Percentiles rank a stretch among this genome's conserved stretches.
Evolutionary conservation across 768 basidiomycete species (phyloP).

Genomic region (Podaxis sp.): DNA sequence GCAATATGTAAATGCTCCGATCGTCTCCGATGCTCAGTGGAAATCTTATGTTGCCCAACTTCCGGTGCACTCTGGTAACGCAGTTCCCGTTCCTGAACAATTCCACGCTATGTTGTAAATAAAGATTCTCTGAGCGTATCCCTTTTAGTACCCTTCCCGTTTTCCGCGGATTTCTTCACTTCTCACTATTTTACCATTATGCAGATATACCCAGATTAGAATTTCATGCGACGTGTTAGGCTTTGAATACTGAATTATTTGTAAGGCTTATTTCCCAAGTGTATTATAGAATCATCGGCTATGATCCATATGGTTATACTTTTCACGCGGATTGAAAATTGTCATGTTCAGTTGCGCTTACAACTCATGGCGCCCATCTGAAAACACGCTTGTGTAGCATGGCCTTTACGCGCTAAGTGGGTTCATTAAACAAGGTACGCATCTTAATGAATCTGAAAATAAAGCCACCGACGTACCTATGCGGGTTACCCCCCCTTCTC

Average conservation of each 20-base stretch:
- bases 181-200: neutral
- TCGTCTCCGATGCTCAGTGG: slow-evolving; percentile 51
- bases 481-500: neutral
- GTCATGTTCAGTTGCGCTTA: neutral
- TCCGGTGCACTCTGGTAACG: slow-evolving; percentile 43
- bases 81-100: slow-evolving; percentile 34
- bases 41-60: slow-evolving; percentile 42
- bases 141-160: neutral
- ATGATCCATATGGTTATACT: neutral
- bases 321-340: neutral
- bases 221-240: neutral
- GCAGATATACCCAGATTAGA: neutral
- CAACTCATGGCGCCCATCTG: neutral
- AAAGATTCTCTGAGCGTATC: neutral
- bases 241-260: slow-evolving; percentile 7
- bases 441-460: neutral
- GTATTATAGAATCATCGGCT: neutral
- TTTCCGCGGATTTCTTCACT: neutral
- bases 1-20: slow-evolving; percentile 52
- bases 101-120: slow-evolving; percentile 44
- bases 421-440: neutral
- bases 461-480: neutral
- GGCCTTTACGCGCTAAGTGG: neutral
- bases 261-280: slow-evolving; percentile 2
- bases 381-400: neutral